Conservation (phyloP, 768 basidiomycete species). For the Trametes cubensis region DNA sequence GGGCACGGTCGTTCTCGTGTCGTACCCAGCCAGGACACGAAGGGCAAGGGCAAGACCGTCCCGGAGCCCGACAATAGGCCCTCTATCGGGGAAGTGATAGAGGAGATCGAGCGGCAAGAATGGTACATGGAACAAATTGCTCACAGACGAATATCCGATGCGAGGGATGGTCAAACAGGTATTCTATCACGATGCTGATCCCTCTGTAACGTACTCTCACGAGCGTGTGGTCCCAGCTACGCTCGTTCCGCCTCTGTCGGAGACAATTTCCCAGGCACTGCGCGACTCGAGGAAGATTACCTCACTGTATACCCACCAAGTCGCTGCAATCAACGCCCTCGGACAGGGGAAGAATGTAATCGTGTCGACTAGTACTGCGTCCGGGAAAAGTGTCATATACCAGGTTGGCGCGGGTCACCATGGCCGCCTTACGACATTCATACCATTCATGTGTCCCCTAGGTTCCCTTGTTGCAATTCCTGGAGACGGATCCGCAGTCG, state of each 20-base stretch:
- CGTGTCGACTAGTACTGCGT: slow-evolving; percentile 88
- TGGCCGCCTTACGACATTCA: too few relatives aligned
- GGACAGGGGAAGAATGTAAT: slow-evolving; percentile 68
- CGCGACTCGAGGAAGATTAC: slow-evolving; percentile 59
- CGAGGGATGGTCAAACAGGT: slow-evolving; percentile 59
- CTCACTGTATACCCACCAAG: slow-evolving; percentile 71
- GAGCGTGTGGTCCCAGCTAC: slow-evolving; percentile 35
- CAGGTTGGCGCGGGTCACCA: slow-evolving; percentile 50
- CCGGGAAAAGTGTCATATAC: slow-evolving; percentile 87
- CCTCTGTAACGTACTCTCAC: background rate
- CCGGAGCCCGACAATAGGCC: slow-evolving; percentile 55
- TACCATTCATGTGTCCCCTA: slow-evolving; percentile 31
- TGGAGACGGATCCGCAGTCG: slow-evolving; percentile 60
- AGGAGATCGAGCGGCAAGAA: slow-evolving; percentile 55
- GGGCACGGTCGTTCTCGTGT: slow-evolving; percentile 8
- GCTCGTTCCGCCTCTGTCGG: slow-evolving; percentile 61
- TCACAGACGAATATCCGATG: slow-evolving; percentile 54
- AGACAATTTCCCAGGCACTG: slow-evolving; percentile 57
- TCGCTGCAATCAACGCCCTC: slow-evolving; percentile 68
- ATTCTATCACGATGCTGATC: slow-evolving; percentile 2
- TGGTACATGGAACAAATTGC: slow-evolving; percentile 78
- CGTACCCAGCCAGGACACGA: slow-evolving; percentile 13
- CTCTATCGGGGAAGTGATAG: slow-evolving; percentile 58
- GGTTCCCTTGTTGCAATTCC: slow-evolving; percentile 69
- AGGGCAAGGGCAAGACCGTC: slow-evolving; percentile 29